Percentiles rank a stretch among this genome's conserved stretches.
Evolutionary conservation across 129 eudicot genomes (phyloP).

Genomic region (Lactuca sativa): DNA sequence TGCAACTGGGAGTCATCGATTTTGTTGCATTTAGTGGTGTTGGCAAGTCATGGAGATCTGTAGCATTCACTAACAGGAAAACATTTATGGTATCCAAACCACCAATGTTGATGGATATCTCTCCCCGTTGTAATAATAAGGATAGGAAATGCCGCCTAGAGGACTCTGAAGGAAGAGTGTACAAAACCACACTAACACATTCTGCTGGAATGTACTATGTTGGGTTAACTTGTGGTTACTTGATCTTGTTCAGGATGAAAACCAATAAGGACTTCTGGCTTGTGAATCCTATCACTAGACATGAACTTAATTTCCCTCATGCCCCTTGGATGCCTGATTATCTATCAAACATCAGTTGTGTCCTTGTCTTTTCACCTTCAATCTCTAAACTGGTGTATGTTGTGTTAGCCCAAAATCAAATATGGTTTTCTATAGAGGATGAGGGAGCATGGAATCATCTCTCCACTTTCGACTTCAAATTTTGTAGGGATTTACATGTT

Average conservation of each 20-base stretch:
- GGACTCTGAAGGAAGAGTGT: slow-evolving; percentile 10
- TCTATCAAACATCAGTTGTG: background rate
- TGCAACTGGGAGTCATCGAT: slow-evolving; percentile 11
- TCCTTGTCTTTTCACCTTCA: slow-evolving; percentile 12
- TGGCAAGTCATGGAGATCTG: too few relatives aligned
- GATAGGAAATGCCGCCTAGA: background rate
- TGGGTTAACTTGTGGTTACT: slow-evolving; percentile 22
- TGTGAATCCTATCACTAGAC: background rate
- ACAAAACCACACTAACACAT: background rate
- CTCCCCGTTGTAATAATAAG: background rate
- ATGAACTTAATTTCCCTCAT: slow-evolving; percentile 16
- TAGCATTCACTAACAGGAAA: too few relatives aligned
- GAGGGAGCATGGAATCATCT: background rate
- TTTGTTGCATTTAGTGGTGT: too few relatives aligned
- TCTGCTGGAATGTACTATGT: background rate
- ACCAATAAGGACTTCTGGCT: background rate
- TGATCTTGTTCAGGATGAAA: background rate
- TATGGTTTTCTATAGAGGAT: background rate
- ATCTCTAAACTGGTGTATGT: background rate
- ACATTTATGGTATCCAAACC: too few relatives aligned
- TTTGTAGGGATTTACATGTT: too few relatives aligned
- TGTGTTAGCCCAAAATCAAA: background rate
- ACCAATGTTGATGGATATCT: background rate
- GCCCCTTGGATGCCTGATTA: background rate
- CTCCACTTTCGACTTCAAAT: background rate